Conservation (phyloP, 495 filamentous ascomycete genomes). For the Parathielavia hyrcaniae region DNA sequence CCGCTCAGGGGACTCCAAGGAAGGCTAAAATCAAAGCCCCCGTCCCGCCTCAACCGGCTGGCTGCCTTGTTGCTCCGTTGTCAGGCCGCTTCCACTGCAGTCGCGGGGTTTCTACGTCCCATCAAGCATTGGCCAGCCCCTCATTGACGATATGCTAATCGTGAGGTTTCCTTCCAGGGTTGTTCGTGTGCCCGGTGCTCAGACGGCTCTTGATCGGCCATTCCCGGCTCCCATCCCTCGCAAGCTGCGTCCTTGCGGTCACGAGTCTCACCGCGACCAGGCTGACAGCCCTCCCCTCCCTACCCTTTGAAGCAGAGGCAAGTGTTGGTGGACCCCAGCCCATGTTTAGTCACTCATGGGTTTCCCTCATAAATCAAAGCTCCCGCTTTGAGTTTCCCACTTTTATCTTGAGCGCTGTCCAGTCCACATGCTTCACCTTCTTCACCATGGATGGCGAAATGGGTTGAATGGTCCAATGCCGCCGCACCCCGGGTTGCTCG, state of each 20-base stretch:
- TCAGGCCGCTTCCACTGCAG: conserved; percentile 10
- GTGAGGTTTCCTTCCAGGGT: conserved; percentile 12
- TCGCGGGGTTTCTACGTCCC: conserved; percentile 20
- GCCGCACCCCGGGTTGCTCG: conserved; percentile 15
- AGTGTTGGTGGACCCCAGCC: conserved; percentile 11
- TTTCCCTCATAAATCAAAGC: conserved; percentile 10
- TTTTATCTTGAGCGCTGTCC: neutral
- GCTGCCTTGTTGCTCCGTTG: conserved; percentile 8
- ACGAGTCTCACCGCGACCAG: conserved; percentile 20
- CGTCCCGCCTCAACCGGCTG: conserved; percentile 7
- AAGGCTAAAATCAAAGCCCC: neutral
- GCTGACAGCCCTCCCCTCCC: conserved; percentile 10
- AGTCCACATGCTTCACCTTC: conserved; percentile 7
- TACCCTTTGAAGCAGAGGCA: conserved; percentile 1
- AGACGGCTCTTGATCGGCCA: conserved; percentile 11
- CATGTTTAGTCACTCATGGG: neutral
- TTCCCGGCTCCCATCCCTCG: conserved; percentile 3
- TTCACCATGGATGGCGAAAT: conserved; percentile 24
- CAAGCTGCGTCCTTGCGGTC: conserved; percentile 6
- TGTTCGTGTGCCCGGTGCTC: conserved; percentile 17
- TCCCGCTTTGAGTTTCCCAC: neutral
- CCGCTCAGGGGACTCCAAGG: neutral
- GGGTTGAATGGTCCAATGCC: conserved; percentile 20
- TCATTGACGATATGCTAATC: conserved; percentile 27
- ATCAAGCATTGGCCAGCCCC: conserved; percentile 17